phyloP scores from a whole-genome alignment of 2,329 filamentous ascomycete species.

The Exserohilum turcica region DNA sequence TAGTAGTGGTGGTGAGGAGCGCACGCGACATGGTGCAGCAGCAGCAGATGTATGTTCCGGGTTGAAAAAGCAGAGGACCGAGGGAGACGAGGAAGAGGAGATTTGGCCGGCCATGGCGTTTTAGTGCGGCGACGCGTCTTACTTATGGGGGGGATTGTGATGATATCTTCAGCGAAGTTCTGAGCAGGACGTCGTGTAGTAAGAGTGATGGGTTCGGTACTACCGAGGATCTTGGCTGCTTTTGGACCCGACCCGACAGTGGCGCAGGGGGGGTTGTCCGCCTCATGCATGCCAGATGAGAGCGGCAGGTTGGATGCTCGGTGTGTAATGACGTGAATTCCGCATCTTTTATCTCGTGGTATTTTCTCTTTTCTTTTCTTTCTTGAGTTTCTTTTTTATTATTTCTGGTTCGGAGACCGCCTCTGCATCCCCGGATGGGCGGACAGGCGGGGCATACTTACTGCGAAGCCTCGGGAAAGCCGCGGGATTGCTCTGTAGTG shows the following conservation, averaged over 20 bases:
- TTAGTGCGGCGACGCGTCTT: conserved; percentile 16
- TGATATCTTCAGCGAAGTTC: conserved; percentile 24
- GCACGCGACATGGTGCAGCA: conserved; percentile 40
- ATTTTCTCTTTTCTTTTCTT: too few relatives aligned
- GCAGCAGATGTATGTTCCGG: conserved; percentile 1
- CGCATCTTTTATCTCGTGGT: too few relatives aligned
- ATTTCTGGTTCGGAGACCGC: neutral
- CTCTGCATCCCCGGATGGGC: neutral
- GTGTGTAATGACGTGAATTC: too few relatives aligned
- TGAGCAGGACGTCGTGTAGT: conserved; percentile 3
- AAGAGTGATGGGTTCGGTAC: neutral
- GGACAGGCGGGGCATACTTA: conserved; percentile 6
- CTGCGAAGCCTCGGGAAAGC: conserved; percentile 29
- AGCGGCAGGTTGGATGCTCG: too few relatives aligned
- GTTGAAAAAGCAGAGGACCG: conserved; percentile 2
- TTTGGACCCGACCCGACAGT: conserved; percentile 4
- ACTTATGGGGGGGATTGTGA: conserved; percentile 19
- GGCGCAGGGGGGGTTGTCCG: neutral
- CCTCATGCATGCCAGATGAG: too few relatives aligned
- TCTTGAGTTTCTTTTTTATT: too few relatives aligned
- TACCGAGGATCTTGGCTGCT: conserved; percentile 16
- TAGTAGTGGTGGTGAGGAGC: conserved; percentile 32
- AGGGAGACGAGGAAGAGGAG: conserved; percentile 19
- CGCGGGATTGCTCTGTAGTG: conserved; percentile 30
- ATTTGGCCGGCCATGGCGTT: conserved; percentile 31